These are phyloP conservation scores for Amanita rimosa DNA, from an alignment of 768 basidiomycete species.

Conservation along the genomic window DNA sequence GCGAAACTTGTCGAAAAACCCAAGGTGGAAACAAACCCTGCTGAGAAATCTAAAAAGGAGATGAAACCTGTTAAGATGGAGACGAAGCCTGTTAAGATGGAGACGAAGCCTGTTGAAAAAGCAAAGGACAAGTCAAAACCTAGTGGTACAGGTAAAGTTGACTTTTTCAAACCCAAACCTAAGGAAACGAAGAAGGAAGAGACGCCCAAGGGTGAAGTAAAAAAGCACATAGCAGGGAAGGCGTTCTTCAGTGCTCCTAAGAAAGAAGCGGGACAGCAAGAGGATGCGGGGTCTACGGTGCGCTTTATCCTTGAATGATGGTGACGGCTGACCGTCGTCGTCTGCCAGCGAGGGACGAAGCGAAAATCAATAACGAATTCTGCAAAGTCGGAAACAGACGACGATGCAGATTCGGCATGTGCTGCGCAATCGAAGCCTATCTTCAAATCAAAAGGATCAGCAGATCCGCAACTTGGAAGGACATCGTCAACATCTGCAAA, in stretches of 20 bases:
- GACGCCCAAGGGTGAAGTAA: slow-evolving; percentile 12
- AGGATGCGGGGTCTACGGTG: slow-evolving; percentile 11
- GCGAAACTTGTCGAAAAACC: slow-evolving; percentile 15
- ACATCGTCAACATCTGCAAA: neutral
- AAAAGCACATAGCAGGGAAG: slow-evolving; percentile 5
- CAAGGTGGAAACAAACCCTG: slow-evolving; percentile 18
- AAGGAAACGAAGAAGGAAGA: slow-evolving; percentile 14
- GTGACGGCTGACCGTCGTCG: neutral
- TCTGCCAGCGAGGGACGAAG: slow-evolving; percentile 23
- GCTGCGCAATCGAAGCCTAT: slow-evolving; percentile 1
- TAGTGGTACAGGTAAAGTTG: slow-evolving; percentile 43
- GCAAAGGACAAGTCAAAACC: slow-evolving; percentile 18
- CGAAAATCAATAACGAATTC: slow-evolving; percentile 29
- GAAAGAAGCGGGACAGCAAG: slow-evolving; percentile 9
- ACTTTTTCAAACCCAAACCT: slow-evolving; percentile 47
- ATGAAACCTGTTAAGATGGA: slow-evolving; percentile 32
- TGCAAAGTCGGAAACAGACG: slow-evolving; percentile 17
- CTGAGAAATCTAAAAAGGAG: slow-evolving; percentile 46
- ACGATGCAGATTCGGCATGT: slow-evolving; percentile 10
- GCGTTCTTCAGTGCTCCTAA: slow-evolving; percentile 8
- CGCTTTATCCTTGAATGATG: neutral
- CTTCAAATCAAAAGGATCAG: slow-evolving; percentile 4
- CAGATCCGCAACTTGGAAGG: neutral
- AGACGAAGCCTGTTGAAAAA: slow-evolving; percentile 20
- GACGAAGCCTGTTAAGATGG: slow-evolving; percentile 29